Evolutionary conservation across 2,329 filamentous ascomycete species (phyloP).

Genomic region (Aspergillus pseudoviridinutans): DNA sequence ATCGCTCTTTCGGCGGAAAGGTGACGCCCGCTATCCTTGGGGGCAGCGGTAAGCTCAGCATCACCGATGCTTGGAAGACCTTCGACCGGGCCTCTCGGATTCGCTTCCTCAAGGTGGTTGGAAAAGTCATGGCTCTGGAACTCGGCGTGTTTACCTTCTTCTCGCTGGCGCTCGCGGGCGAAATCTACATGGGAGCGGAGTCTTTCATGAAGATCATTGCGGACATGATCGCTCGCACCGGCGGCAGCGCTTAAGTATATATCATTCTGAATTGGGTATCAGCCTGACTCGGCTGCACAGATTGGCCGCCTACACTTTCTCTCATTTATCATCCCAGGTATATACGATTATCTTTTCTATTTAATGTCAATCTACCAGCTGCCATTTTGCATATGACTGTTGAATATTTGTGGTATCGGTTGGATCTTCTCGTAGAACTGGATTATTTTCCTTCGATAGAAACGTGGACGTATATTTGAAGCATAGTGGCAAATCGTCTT

Average conservation of each 20-base stretch:
- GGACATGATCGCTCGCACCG: conserved; percentile 3
- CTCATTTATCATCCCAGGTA: background rate
- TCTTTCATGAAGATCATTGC: conserved; percentile 13
- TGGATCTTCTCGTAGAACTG: background rate
- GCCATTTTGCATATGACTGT: background rate
- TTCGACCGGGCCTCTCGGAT: conserved; percentile 70
- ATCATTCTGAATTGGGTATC: background rate
- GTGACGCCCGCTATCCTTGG: conserved; percentile 71
- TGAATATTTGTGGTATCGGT: background rate
- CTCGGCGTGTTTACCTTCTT: conserved; percentile 48
- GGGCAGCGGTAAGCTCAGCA: conserved; percentile 65
- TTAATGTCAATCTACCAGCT: background rate
- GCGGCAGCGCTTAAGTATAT: background rate
- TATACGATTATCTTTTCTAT: background rate
- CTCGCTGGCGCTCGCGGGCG: conserved; percentile 47
- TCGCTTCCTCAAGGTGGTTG: conserved; percentile 69
- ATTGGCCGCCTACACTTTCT: background rate
- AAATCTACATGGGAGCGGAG: conserved; percentile 47
- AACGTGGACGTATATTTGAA: background rate
- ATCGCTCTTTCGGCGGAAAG: conserved; percentile 77
- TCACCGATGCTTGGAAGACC: conserved; percentile 73
- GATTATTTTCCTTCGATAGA: background rate
- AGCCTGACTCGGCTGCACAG: background rate
- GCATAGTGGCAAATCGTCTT: background rate
- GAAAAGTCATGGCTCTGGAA: conserved; percentile 63